Evolutionary conservation across 139 green algal species (phyloP), one percentile per base, ranked within the genome.

Genomic region (Chlamydomonas sp.): DNA sequence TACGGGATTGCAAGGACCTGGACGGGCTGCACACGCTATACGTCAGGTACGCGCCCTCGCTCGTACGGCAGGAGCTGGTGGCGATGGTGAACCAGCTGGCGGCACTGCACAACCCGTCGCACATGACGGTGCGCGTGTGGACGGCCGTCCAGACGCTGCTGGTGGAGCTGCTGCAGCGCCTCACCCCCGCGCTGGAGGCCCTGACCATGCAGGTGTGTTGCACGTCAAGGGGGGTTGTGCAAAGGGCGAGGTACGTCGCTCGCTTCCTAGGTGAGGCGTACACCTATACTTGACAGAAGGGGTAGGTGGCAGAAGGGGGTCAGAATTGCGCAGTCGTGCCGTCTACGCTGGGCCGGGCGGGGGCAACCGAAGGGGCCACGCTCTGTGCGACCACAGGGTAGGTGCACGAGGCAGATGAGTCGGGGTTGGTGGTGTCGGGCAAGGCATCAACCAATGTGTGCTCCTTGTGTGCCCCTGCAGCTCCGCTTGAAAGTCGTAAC

Each of bases 171-270:
- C 75, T 88, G 84, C 84, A 88, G 75, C 74, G 57, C 14, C 62
- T 83, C 18, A 88, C 84, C 17, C 84, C 84, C 2, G 16, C 18
- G 31, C 63, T 88, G 74, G 66, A 77, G 7, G 6, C 15, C 57
- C 49, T 88, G 9, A 83, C 84, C 3, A 83, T 88, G 69, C 85
- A 89, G 69, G 90, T 90, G 85, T 10, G 85, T 4, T 15, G 8
- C 78, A 18, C 1, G 72, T 12, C 2, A 18, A n/a, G n/a, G 72
- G 62, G 59, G 58, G 77, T 7, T 7, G 58, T 31, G 77, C 10
- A 7, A 9, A 1, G 31, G 31, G 14, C 20, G 20, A 78, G 4
- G 73, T 62, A 60, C 31, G 31, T 49, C 31, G n/a, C n/a, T n/a
- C n/a, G n/a, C n/a, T 61, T 62, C 74, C 18, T 16, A 79, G 18